Evolutionary conservation across 1,284 basidiomycete species (phyloP).

Genomic region (Neolentinus lepideus): DNA sequence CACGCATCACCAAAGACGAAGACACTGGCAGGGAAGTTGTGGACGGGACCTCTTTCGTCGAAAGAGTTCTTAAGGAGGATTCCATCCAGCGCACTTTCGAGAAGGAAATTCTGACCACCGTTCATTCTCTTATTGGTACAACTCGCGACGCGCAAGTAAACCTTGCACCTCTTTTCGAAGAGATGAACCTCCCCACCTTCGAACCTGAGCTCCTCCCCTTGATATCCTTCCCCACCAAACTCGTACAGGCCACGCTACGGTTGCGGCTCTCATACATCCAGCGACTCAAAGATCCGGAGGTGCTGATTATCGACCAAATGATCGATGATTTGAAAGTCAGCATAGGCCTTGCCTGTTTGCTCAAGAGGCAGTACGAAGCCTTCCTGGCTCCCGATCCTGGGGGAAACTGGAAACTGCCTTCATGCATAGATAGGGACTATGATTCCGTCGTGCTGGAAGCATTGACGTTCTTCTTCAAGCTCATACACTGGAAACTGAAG

Average conservation of each 20-base stretch:
- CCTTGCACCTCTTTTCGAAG: conserved; percentile 64
- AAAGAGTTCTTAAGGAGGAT: conserved; percentile 94
- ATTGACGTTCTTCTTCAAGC: conserved; percentile 86
- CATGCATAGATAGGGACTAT: conserved; percentile 85
- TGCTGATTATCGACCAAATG: conserved; percentile 93
- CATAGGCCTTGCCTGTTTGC: conserved; percentile 88
- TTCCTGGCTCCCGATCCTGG: conserved; percentile 83
- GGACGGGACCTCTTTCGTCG: conserved; percentile 79
- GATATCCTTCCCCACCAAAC: conserved; percentile 91
- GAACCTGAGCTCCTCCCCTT: conserved; percentile 90
- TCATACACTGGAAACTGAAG: conserved; percentile 95
- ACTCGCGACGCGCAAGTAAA: conserved; percentile 87
- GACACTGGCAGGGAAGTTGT: conserved; percentile 24
- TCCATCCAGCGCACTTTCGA: conserved; percentile 92
- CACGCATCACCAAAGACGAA: conserved; percentile 20
- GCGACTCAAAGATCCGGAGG: conserved; percentile 84
- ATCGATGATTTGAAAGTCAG: conserved; percentile 90
- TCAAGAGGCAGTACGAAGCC: conserved; percentile 91
- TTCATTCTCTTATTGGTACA: conserved; percentile 81
- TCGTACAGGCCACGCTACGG: conserved; percentile 88
- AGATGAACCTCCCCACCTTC: conserved; percentile 91
- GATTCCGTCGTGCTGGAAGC: conserved; percentile 87
- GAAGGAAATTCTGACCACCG: conserved; percentile 84
- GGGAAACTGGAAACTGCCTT: conserved; percentile 84
- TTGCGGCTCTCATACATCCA: conserved; percentile 88